phyloP scores from a whole-genome alignment of 768 basidiomycete genomes.

The Symmetrospora coprosmae region DNA sequence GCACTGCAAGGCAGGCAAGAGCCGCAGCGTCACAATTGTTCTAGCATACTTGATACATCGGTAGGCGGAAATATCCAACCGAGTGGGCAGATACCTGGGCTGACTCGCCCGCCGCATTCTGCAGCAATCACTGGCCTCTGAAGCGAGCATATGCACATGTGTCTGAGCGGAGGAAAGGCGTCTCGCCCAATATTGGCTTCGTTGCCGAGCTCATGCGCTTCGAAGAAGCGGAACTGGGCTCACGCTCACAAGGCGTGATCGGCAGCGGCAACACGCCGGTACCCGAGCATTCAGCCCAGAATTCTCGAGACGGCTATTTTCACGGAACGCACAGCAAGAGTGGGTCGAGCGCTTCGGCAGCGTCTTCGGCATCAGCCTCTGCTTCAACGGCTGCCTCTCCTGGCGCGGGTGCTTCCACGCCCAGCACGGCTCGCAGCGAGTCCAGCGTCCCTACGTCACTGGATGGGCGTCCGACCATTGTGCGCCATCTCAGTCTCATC shows the following conservation, averaged over 20 bases:
- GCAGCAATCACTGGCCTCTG: conserved; percentile 81
- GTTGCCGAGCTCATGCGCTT: conserved; percentile 94
- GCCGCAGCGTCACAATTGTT: conserved; percentile 86
- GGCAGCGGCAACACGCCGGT: conserved; percentile 2
- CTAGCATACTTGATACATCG: conserved; percentile 92
- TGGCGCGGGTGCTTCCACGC: background rate
- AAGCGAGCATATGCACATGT: conserved; percentile 83
- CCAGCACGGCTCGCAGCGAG: background rate
- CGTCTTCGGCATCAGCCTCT: no score
- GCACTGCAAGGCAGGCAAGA: conserved; percentile 92
- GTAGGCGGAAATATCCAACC: background rate
- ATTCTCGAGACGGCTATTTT: background rate
- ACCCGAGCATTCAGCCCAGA: background rate
- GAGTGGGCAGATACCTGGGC: background rate
- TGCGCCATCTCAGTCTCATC: conserved; percentile 19
- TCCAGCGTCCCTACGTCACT: background rate
- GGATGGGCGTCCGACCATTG: conserved; percentile 12
- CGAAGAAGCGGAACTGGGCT: conserved; percentile 49
- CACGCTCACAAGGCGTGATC: conserved; percentile 3
- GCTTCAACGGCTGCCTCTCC: no score
- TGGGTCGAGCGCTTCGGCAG: background rate
- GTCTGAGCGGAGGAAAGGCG: conserved; percentile 77
- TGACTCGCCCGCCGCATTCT: background rate
- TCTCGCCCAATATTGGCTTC: conserved; percentile 89
- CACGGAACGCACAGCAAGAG: background rate